Base-by-base conservation (phyloP, 2,329 filamentous ascomycete species). In the Botrytis aclada region DNA sequence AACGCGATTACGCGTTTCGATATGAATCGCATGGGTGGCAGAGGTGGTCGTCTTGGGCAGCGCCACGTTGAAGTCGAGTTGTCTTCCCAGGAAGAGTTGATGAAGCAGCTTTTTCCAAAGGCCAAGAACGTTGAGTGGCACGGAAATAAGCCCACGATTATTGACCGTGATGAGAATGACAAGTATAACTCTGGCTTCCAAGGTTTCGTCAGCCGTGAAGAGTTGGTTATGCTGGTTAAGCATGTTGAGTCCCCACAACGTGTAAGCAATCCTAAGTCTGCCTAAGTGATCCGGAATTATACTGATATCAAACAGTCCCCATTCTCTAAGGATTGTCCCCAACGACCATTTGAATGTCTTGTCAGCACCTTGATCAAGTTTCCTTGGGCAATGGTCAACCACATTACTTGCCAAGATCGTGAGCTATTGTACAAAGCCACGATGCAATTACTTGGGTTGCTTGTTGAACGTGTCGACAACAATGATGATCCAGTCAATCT, bases 331-430 rank as follows among this genome's bases (percentile, higher is more conserved):
- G 85, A 89, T 39, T 90, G 88, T 76, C 88, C 89, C 0, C 89
- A 92, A 81, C 86, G 90, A 22, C 87, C 89, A 2, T 91, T 87
- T 72, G 90, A 92, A 82, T 89, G 86, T 78, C 83, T 92, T 77
- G 89, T 92, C 76, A 90, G 88, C 79, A 90, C 87, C 0, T 76
- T 82, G 73, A 70, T 77, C 69, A 82, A 81, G 78, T 80, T 90
- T 61, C 90, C 90, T 0, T 92, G 90, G 90, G 84, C 87, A 74
- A 84, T 85, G 79, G 84, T 88, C 1, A 81, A 87, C 4, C 77
- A 83, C 70, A 88, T 91, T 81, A 91, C 87, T 12, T 82, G 91
- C 64, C 82, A 83, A 72, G 86, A 91, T 80, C 87, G 89, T 1
- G 81, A 85, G 61, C 81, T 83, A 12, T 81, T 91, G 39, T 89